Evolutionary conservation across 176 grass and related monocot species (phyloP).

Genomic region (Oryza brachyantha): DNA sequence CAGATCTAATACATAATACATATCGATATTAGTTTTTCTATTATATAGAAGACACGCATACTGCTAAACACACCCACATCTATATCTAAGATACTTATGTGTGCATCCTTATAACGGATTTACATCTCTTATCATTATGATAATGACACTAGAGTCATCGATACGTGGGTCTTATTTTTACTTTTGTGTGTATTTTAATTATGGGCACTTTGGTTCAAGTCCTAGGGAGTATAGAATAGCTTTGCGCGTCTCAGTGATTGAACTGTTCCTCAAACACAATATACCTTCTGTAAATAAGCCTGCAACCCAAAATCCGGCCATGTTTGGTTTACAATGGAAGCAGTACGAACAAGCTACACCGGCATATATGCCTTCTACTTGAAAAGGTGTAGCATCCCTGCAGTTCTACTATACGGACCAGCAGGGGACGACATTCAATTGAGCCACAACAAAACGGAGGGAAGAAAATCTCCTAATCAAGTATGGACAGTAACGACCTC

Average conservation of each 20-base stretch:
- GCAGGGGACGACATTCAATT: background rate
- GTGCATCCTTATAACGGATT: too few relatives aligned
- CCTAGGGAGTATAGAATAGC: background rate
- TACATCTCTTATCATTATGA: too few relatives aligned
- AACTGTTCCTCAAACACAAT: background rate
- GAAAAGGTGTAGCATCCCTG: background rate
- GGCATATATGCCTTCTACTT: too few relatives aligned
- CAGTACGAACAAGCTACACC: too few relatives aligned
- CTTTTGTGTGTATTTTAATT: background rate
- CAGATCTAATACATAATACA: too few relatives aligned
- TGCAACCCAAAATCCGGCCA: background rate
- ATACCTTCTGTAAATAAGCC: too few relatives aligned
- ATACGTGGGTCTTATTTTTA: too few relatives aligned
- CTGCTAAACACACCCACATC: too few relatives aligned
- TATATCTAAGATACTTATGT: too few relatives aligned
- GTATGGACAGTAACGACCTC: conserved; percentile 1
- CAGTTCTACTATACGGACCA: background rate
- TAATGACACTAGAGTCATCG: too few relatives aligned
- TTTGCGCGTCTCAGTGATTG: background rate
- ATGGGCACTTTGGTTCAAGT: background rate
- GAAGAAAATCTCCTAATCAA: background rate
- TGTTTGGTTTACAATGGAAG: background rate
- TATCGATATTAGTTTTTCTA: too few relatives aligned
- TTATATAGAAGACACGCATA: too few relatives aligned
- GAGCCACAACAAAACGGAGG: background rate